Base-by-base conservation (phyloP, 2,329 filamentous ascomycete genomes). In the Apiospora arundinis region DNA sequence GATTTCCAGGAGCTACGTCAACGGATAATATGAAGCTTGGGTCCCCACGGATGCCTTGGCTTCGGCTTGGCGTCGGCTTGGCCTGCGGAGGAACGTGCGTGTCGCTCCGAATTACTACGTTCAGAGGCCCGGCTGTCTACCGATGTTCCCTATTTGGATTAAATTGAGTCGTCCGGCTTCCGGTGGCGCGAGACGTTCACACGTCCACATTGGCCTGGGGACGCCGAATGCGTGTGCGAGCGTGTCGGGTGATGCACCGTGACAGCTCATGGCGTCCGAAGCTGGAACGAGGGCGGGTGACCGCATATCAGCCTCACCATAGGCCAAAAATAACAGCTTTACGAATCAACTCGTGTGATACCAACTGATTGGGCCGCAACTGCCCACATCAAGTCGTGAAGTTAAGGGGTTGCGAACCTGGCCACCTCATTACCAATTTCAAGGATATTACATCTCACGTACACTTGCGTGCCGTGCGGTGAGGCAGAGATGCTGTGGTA, bases 81-180 rank as follows among this genome's bases (percentile, higher is more conserved):
- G 56, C 56, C 9, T 14, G 32, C 56, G 56, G 56, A 63, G 56
- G 32, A 40, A 12, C 32, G 56, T 63, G 56, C 18, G 18, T 63
- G 56, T 63, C 7, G 32, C 56, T 63, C 56, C 56, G 56, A 63
- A 63, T 63, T 63, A 63, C 56, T 63, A 63, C 40, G 16, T 32
- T 63, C 32, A 63, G 56, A 23, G 7, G 18, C 18, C 56, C 56
- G 18, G 16, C 32, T 37, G 56, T 1, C 56, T 16, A 40, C 18
- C 56, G 18, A 7, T 8, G 11, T 8, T n/a, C 40, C 32, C 18
- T 18, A 6, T 37, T 40, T 63, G 56, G 32, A 32, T 12, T 2
- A n/a, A 6, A 14, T 2, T 63, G 9, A 40, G 18, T 2, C 18
- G 4, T 14, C 56, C 56, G 56, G 32, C 4, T 23, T 63, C 56